Evolutionary conservation across 495 filamentous ascomycete genomes (phyloP).

Genomic region (Mytilinidion resinicola): DNA sequence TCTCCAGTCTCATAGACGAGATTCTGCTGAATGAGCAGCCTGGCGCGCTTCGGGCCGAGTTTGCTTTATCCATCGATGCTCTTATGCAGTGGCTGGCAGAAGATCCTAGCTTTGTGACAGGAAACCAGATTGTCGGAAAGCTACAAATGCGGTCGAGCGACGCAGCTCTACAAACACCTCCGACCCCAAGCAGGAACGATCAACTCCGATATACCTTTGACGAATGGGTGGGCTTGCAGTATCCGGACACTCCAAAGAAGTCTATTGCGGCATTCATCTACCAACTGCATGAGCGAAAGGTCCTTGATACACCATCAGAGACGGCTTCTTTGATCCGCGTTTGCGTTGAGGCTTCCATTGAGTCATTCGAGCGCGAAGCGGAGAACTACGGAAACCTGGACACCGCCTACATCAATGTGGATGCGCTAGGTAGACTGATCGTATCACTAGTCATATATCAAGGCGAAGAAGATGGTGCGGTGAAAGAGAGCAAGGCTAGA

Average conservation of each 20-base stretch:
- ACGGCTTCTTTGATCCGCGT: slow-evolving; percentile 71
- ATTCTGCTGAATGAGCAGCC: slow-evolving; percentile 71
- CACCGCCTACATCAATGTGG: slow-evolving; percentile 67
- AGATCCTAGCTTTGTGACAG: slow-evolving; percentile 58
- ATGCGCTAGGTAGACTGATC: slow-evolving; percentile 83
- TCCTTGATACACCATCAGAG: slow-evolving; percentile 66
- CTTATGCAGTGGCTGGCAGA: slow-evolving; percentile 76
- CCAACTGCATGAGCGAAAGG: slow-evolving; percentile 67
- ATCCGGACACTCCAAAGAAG: slow-evolving; percentile 62
- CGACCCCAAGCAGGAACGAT: slow-evolving; percentile 48
- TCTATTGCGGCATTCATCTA: slow-evolving; percentile 70
- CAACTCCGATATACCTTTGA: slow-evolving; percentile 92
- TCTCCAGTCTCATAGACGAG: slow-evolving; percentile 67
- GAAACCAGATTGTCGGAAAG: slow-evolving; percentile 64
- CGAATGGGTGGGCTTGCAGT: slow-evolving; percentile 84
- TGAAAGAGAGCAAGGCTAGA: slow-evolving; percentile 52
- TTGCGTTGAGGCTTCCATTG: slow-evolving; percentile 73
- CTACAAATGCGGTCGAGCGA: slow-evolving; percentile 39
- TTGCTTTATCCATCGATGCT: slow-evolving; percentile 68
- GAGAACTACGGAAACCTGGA: slow-evolving; percentile 49
- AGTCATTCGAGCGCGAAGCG: slow-evolving; percentile 62
- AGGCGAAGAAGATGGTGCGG: slow-evolving; percentile 52
- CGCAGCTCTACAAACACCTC: slow-evolving; percentile 29
- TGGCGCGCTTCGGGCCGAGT: slow-evolving; percentile 73
- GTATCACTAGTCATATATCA: slow-evolving; percentile 63